Conservation (phyloP, 768 basidiomycete genomes). For the Mrakia frigida region DNA sequence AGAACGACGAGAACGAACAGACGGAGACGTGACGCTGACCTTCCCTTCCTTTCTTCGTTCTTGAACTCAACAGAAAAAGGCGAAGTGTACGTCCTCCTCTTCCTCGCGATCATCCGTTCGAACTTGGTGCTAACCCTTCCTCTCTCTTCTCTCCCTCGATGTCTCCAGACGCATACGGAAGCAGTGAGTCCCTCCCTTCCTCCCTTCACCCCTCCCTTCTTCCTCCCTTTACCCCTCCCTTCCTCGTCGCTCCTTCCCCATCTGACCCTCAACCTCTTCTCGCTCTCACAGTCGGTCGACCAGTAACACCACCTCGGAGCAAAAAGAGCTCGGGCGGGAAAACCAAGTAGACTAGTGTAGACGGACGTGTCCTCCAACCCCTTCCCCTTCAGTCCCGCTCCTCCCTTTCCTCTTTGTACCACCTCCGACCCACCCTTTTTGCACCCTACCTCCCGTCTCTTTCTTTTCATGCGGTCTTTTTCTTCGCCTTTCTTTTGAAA, state of each 20-base stretch:
- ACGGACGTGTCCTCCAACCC: too few relatives aligned
- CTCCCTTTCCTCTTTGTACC: too few relatives aligned
- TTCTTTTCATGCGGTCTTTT: too few relatives aligned
- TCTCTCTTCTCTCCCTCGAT: neutral
- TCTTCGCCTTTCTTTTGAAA: too few relatives aligned
- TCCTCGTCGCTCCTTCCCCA: neutral
- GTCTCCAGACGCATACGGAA: conserved; percentile 12
- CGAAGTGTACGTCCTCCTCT: neutral
- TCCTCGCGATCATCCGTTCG: neutral
- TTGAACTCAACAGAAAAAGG: neutral
- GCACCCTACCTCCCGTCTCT: too few relatives aligned
- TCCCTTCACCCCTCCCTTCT: neutral
- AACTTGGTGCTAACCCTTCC: neutral
- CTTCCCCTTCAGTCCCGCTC: too few relatives aligned
- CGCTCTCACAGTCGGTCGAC: neutral
- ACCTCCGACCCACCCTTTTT: too few relatives aligned
- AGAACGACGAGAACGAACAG: neutral
- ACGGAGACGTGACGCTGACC: too few relatives aligned
- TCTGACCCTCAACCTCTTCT: neutral
- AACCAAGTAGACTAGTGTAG: neutral
- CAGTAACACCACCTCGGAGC: conserved; percentile 30
- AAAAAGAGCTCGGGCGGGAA: conserved; percentile 19
- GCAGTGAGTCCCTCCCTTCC: neutral
- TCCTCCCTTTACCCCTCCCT: neutral
- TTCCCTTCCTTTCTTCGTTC: neutral